These are phyloP conservation scores for Kwoniella newhampshirensis DNA, from an alignment of 768 basidiomycete species.

Conservation along the genomic window DNA sequence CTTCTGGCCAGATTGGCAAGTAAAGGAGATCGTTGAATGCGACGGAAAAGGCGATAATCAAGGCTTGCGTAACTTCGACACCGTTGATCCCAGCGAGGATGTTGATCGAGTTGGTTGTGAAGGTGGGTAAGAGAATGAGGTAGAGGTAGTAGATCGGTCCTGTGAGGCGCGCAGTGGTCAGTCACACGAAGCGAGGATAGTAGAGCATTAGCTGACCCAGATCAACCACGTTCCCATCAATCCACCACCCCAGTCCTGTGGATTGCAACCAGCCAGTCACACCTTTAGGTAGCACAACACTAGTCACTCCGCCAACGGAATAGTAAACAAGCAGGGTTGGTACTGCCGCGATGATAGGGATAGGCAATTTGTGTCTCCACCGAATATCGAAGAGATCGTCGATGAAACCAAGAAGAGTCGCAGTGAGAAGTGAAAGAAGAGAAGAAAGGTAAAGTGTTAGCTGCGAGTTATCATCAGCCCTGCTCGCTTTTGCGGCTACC, in stretches of 20 bases:
- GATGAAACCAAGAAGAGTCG: constrained; percentile 89
- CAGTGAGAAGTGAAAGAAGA: constrained; percentile 83
- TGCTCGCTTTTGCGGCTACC: not conserved
- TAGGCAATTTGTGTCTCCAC: constrained; percentile 96
- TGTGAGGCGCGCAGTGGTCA: constrained; percentile 47
- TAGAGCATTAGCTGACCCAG: constrained; percentile 62
- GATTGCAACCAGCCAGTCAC: constrained; percentile 58
- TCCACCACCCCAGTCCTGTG: constrained; percentile 29
- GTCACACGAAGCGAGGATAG: not conserved
- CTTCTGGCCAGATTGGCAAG: constrained; percentile 64
- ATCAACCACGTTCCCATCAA: constrained; percentile 78
- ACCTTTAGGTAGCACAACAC: constrained; percentile 87
- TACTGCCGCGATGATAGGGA: constrained; percentile 91
- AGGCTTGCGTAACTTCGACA: constrained; percentile 87
- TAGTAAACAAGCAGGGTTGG: constrained; percentile 95
- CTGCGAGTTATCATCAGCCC: too few species aligned
- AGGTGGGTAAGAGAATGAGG: constrained; percentile 93
- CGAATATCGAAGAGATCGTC: constrained; percentile 98
- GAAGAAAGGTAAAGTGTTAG: constrained; percentile 90
- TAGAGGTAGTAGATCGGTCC: constrained; percentile 94
- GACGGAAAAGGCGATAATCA: constrained; percentile 87
- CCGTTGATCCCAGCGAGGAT: constrained; percentile 98
- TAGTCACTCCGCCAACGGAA: constrained; percentile 88
- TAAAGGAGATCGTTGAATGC: constrained; percentile 89
- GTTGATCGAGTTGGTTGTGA: constrained; percentile 97